These are phyloP conservation scores for Yarrowia sp. DNA, from an alignment of 805 yeast species.

Conservation along the genomic window DNA sequence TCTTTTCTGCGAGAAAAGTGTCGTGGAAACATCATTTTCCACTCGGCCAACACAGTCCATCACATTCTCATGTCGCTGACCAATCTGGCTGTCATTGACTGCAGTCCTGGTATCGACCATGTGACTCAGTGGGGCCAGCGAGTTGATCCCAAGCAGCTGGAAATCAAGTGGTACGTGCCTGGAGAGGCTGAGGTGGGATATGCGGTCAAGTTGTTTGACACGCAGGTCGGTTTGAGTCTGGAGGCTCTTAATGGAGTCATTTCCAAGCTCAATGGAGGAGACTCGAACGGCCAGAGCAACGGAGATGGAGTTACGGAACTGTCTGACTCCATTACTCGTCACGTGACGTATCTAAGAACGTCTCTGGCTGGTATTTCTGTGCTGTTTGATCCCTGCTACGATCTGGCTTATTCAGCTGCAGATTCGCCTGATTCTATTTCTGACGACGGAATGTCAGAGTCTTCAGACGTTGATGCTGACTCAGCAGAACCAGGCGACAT, in stretches of 20 bases:
- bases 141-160: slow-evolving; percentile 35
- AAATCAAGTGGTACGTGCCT: slow-evolving; percentile 77
- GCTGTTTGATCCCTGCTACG: slow-evolving; percentile 63
- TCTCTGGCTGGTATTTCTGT: slow-evolving; percentile 66
- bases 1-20: slow-evolving; percentile 45
- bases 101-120: slow-evolving; percentile 26
- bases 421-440: slow-evolving; percentile 30
- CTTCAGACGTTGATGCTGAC: slow-evolving; percentile 29
- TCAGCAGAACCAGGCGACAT: neutral
- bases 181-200: slow-evolving; percentile 49
- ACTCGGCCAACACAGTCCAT: slow-evolving; percentile 61
- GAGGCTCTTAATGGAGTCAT: slow-evolving; percentile 39
- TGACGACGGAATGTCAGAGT: slow-evolving; percentile 44
- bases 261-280: slow-evolving; percentile 32
- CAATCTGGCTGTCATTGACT: slow-evolving; percentile 41
- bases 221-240: slow-evolving; percentile 40
- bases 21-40: slow-evolving; percentile 63
- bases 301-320: slow-evolving; percentile 32
- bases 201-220: slow-evolving; percentile 58
- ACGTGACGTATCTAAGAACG: slow-evolving; percentile 56
- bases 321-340: slow-evolving; percentile 54
- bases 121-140: slow-evolving; percentile 41
- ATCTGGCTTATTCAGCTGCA: neutral
- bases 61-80: slow-evolving; percentile 63
- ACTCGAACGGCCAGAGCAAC: neutral